Conservation (phyloP, 148 eudicot species). For the Dysphania ambrosioides region DNA sequence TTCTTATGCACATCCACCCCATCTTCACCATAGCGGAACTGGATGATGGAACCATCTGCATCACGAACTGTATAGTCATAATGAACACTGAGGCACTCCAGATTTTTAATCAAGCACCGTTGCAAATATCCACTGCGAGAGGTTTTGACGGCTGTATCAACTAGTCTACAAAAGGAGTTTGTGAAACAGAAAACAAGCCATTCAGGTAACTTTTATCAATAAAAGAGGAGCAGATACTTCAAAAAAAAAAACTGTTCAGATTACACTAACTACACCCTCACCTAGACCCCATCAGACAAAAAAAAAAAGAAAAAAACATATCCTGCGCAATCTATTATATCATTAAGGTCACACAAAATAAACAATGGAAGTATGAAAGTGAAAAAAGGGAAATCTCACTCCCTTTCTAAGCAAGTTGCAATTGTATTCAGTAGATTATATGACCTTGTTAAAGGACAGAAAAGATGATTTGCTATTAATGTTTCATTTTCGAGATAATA, state of each 20-base stretch:
- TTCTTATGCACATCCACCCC: constrained; percentile 90
- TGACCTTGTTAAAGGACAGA: not conserved
- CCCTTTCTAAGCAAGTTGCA: no score
- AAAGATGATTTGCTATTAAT: not conserved
- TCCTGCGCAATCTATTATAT: not conserved
- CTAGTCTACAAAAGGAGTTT: constrained; percentile 44
- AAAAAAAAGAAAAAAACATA: not conserved
- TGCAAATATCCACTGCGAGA: constrained; percentile 99
- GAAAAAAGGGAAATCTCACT: not conserved
- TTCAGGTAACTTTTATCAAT: not conserved
- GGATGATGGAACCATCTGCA: constrained; percentile 89
- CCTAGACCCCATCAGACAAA: not conserved
- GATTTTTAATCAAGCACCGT: constrained; percentile 85
- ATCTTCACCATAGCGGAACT: constrained; percentile 94
- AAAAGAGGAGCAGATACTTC: not conserved
- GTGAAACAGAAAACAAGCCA: constrained; percentile 3
- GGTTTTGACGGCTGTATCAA: constrained; percentile 97
- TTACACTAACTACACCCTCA: not conserved
- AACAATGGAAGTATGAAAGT: not conserved
- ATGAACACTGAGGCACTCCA: constrained; percentile 81
- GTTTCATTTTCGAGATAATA: not conserved
- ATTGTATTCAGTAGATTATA: not conserved
- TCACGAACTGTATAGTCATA: constrained; percentile 97
- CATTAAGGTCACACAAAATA: not conserved
- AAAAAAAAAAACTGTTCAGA: not conserved